Evolutionary conservation across 2,329 filamentous ascomycete genomes (phyloP).

Genomic region (Penicillium sp.): DNA sequence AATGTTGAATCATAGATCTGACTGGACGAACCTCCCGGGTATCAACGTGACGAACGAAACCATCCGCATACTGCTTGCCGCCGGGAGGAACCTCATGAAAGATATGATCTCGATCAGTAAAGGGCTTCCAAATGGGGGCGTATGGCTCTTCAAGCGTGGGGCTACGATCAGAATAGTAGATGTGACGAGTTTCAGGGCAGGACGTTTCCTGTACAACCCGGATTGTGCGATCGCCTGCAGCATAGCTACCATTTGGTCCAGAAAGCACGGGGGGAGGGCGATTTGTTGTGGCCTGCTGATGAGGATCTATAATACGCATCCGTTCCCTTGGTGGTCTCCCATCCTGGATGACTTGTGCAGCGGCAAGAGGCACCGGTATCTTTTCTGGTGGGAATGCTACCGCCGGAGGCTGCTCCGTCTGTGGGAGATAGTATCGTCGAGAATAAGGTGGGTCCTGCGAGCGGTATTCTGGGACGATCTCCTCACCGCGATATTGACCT

Average conservation of each 20-base stretch:
- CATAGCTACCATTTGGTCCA: conserved; percentile 16
- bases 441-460: conserved; percentile 19
- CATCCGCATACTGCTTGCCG: conserved; percentile 36
- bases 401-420: conserved; percentile 17
- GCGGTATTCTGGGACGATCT: conserved; percentile 13
- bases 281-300: conserved; percentile 14
- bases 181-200: conserved; percentile 14
- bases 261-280: conserved; percentile 14
- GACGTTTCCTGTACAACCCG: conserved; percentile 16
- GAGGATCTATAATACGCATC: conserved; percentile 14
- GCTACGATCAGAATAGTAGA: conserved; percentile 21
- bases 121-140: conserved; percentile 12
- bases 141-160: conserved; percentile 14
- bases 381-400: conserved; percentile 19
- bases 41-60: conserved; percentile 37
- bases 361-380: conserved; percentile 11
- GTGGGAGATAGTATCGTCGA: conserved; percentile 24
- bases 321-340: conserved; percentile 18
- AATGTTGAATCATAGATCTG: conserved; percentile 19
- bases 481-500: conserved; percentile 18
- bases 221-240: conserved; percentile 19
- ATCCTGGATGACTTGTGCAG: conserved; percentile 14
- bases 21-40: conserved; percentile 22
- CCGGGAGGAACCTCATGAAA: conserved; percentile 19
- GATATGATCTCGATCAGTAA: conserved; percentile 16